Evolutionary conservation across 2,329 filamentous ascomycete species (phyloP).

Genomic region (Escovopsis sp.): DNA sequence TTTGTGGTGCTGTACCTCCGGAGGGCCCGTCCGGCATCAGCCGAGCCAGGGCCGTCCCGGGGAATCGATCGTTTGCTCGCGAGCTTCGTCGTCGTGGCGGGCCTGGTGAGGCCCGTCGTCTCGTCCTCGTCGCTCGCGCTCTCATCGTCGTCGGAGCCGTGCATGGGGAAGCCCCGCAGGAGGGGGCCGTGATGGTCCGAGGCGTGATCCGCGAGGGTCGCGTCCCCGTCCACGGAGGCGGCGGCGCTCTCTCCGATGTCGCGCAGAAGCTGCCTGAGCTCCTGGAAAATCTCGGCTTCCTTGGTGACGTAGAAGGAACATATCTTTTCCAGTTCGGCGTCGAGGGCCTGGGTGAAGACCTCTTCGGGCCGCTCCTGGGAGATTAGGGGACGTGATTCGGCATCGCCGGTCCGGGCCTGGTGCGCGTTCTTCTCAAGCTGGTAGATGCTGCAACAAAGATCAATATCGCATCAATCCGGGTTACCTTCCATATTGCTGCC

Average conservation of each 20-base stretch:
- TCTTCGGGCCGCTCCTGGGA: constrained; percentile 59
- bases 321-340: constrained; percentile 87
- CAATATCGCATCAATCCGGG: no score
- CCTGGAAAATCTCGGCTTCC: constrained; percentile 72
- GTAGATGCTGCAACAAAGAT: constrained; percentile 56
- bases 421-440: constrained; percentile 77
- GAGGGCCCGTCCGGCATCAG: constrained; percentile 40
- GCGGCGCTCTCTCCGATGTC: constrained; percentile 50
- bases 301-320: constrained; percentile 81
- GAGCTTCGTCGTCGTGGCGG: constrained; percentile 24
- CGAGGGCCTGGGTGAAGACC: constrained; percentile 67
- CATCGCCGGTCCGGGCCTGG: constrained; percentile 49
- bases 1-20: constrained; percentile 49
- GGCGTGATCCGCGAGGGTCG: constrained; percentile 21
- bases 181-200: constrained; percentile 13
- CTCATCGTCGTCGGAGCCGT: constrained; percentile 32
- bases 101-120: constrained; percentile 37
- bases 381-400: constrained; percentile 76
- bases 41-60: constrained; percentile 43
- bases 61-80: constrained; percentile 18
- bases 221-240: constrained; percentile 31
- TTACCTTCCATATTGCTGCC: no score
- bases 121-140: constrained; percentile 52
- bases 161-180: constrained; percentile 26
- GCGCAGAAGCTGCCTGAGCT: constrained; percentile 60